Base-by-base conservation (phyloP, 345 rosid genomes). In the Erysimum cheiranthoides region DNA sequence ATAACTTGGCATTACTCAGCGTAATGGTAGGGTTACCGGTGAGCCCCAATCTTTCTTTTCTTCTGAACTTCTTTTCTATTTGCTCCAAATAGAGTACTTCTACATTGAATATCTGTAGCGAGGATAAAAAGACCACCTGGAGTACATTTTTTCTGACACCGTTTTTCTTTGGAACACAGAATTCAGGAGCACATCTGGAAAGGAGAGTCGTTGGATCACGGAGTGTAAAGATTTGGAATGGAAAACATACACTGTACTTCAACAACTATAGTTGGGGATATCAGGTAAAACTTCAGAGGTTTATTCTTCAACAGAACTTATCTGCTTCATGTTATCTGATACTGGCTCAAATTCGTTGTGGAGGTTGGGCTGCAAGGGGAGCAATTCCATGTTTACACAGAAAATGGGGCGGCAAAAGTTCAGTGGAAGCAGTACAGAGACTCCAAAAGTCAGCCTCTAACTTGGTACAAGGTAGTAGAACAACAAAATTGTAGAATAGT, bases 21-120 rank as follows among this genome's bases (percentile, higher is more conserved):
- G 94, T 81, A 35, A 87, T 84, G 88, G 93, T 86, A 47, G 97
- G 96, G 61, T 79, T 89, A 80, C 97, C 96, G 89, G 96, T 90
- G 85, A 49, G 47, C 56, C 39, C 68, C 71, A 31, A 66, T 67
- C 25, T 50, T 62, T 67, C 25, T 50, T 62, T 51, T 34, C 27
- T 47, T 16, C 30, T 47, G 21, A 14, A 36, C 21, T 36, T 54
- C 5, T 61, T 42, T 47, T 42, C 16, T 16, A 51, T 32, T 11
- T 17, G 14, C 34, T 76, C 34, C 58, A 49, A 49, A 75, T 30
- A 50, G 63, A 50, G 63, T 61, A 68, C 69, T 60, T 75, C 5
- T 32, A 61, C 27, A 58, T 58, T 28, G n/a, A 17, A 8, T 57
- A 66, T 74, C 27, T 25, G 31, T 42, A n/a, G 31, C 2, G 3